These are phyloP conservation scores for Penicillium coprophilum DNA, from an alignment of 495 filamentous ascomycete species.

Conservation along the genomic window DNA sequence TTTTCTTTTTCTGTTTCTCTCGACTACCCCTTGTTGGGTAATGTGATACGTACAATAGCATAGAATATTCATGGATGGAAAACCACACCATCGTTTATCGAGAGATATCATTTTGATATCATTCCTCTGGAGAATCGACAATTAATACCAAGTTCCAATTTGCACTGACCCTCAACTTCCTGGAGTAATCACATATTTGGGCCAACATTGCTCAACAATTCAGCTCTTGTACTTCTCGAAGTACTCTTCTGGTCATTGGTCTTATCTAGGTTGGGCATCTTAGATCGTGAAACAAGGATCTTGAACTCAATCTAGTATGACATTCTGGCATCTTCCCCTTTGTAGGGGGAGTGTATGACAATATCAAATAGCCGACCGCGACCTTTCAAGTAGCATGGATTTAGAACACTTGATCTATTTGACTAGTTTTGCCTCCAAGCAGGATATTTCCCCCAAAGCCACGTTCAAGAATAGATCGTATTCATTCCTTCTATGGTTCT, in stretches of 20 bases:
- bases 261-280: neutral
- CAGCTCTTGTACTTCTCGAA: neutral
- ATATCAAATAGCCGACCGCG: neutral
- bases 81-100: slow-evolving; percentile 30
- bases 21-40: slow-evolving; percentile 24
- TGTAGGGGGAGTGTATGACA: neutral
- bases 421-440: neutral
- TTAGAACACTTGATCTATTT: neutral
- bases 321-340: neutral
- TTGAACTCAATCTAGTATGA: neutral
- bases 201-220: neutral
- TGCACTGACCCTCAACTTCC: neutral
- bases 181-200: neutral
- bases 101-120: slow-evolving; percentile 17
- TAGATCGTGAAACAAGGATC: neutral
- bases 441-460: neutral
- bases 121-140: slow-evolving; percentile 17
- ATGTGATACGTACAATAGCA: slow-evolving; percentile 40
- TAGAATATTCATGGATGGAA: slow-evolving; percentile 35
- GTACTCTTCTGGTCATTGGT: neutral
- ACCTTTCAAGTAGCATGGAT: neutral
- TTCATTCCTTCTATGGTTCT: neutral
- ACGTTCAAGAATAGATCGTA: neutral
- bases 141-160: slow-evolving; percentile 10
- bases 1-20: slow-evolving; percentile 20